A percentile compares a stretch with the other conserved stretches of the same genome.
Conservation (phyloP, 2,329 filamentous ascomycete genomes). For the Leptographium wingfieldii region DNA sequence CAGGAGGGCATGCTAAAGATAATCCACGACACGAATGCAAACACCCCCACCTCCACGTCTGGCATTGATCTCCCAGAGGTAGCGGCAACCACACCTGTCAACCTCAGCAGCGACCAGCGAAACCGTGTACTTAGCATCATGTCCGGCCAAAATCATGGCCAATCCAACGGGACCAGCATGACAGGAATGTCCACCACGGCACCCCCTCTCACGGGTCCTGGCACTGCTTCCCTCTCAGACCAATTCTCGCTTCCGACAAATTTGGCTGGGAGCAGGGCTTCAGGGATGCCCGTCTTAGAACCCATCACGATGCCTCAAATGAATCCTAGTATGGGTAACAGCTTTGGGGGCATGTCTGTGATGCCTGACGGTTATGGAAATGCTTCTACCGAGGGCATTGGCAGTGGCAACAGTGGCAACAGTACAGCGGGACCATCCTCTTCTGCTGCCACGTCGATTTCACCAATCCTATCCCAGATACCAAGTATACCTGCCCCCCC, state of each 20-base stretch:
- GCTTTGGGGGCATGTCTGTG: not conserved
- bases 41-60: conserved; percentile 23
- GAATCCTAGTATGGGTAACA: not conserved
- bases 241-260: not conserved
- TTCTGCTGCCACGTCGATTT: conserved; percentile 18
- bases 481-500: conserved; percentile 37
- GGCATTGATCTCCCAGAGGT: conserved; percentile 43
- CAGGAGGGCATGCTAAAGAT: conserved; percentile 53
- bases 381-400: not conserved
- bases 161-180: conserved; percentile 7
- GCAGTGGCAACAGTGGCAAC: not conserved
- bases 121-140: conserved; percentile 48
- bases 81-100: conserved; percentile 42
- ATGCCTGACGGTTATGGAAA: not conserved
- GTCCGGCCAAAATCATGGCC: conserved; percentile 28
- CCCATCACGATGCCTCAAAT: not conserved
- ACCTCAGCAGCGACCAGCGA: conserved; percentile 43
- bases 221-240: not conserved
- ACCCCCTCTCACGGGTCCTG: not conserved
- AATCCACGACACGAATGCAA: conserved; percentile 51
- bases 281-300: not conserved
- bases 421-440: not conserved
- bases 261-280: not conserved
- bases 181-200: not conserved
- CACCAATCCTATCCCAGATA: conserved; percentile 35